Conservation (phyloP, 148 eudicot species). For the Simmondsia chinensis region DNA sequence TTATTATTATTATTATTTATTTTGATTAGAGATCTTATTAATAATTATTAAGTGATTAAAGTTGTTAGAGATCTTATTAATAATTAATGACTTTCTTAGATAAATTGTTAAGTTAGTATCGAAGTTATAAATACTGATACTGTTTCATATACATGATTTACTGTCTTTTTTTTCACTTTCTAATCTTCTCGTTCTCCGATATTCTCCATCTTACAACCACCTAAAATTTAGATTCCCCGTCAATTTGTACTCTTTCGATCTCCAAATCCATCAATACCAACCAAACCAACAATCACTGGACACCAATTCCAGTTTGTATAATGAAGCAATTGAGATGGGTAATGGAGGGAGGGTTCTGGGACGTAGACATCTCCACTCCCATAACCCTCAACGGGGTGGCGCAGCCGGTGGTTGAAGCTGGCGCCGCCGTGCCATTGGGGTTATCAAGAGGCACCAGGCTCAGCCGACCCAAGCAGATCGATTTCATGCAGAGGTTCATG, state of each 20-base stretch:
- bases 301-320: neutral
- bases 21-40: too few species aligned
- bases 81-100: too few species aligned
- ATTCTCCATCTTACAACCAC: too few species aligned
- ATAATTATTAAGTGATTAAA: too few species aligned
- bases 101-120: too few species aligned
- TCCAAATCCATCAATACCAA: neutral
- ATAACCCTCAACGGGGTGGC: constrained; percentile 59
- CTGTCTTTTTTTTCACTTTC: too few species aligned
- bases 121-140: too few species aligned
- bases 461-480: constrained; percentile 58
- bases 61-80: too few species aligned
- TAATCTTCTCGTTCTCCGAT: too few species aligned
- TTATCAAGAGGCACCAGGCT: constrained; percentile 46
- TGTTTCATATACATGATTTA: too few species aligned
- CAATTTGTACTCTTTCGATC: neutral
- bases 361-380: constrained; percentile 74
- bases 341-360: constrained; percentile 69
- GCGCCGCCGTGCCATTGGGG: constrained; percentile 58
- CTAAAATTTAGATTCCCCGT: too few species aligned
- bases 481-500: constrained; percentile 83
- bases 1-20: too few species aligned
- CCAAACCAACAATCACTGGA: neutral
- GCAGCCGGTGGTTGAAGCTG: constrained; percentile 38
- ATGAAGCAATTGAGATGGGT: constrained; percentile 82